These are phyloP conservation scores for Xylaria sp. DNA, from an alignment of 2,329 filamentous ascomycete genomes.

Conservation along the genomic window DNA sequence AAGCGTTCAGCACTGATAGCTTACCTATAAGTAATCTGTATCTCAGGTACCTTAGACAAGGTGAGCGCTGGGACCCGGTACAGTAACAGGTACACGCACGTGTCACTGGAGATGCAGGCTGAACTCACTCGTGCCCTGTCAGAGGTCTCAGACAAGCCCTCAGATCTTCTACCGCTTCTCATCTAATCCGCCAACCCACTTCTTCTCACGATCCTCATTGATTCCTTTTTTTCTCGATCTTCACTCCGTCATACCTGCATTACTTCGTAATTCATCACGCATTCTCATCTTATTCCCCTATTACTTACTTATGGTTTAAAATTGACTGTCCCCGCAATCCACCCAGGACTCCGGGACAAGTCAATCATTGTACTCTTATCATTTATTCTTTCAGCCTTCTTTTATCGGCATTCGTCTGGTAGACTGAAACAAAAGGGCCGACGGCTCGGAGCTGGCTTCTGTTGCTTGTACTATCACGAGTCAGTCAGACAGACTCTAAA, in stretches of 20 bases:
- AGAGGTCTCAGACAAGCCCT: slow-evolving; percentile 12
- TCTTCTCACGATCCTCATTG: slow-evolving; percentile 22
- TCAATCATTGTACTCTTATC: neutral
- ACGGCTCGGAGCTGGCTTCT: neutral
- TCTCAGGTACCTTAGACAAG: slow-evolving; percentile 15
- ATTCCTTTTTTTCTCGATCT: slow-evolving; percentile 10
- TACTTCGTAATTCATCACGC: neutral
- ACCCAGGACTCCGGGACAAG: neutral
- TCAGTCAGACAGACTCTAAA: slow-evolving; percentile 19
- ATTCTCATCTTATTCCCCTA: neutral
- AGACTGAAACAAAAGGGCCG: slow-evolving; percentile 9
- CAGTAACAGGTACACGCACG: slow-evolving; percentile 29
- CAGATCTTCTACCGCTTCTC: neutral
- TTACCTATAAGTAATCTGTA: no score
- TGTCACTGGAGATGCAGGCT: slow-evolving; percentile 28
- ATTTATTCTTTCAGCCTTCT: slow-evolving; percentile 1
- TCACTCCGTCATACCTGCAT: slow-evolving; percentile 15
- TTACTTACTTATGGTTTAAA: neutral
- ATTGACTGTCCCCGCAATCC: neutral
- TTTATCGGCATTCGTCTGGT: slow-evolving; percentile 3
- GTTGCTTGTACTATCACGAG: slow-evolving; percentile 23
- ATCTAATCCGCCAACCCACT: slow-evolving; percentile 11
- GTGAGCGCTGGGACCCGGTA: slow-evolving; percentile 6
- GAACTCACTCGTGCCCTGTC: slow-evolving; percentile 28
- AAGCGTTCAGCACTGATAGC: neutral